Evolutionary conservation across 768 basidiomycete genomes (phyloP).

Genomic region (Bullera alba): DNA sequence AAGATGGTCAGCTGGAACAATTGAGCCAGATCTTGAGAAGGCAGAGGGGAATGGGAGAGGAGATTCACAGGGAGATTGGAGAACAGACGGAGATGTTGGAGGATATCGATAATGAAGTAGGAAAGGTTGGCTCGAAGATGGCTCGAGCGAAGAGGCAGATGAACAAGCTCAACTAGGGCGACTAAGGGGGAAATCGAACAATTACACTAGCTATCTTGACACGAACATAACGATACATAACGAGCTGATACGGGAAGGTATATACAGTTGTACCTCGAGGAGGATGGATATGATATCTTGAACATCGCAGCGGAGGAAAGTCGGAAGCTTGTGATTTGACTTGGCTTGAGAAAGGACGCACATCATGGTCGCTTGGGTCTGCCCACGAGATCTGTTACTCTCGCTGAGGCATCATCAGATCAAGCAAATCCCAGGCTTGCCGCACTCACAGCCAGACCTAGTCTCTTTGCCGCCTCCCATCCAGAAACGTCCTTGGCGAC

Average conservation of each 20-base stretch:
- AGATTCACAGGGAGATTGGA: constrained; percentile 73
- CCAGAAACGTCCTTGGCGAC: constrained; percentile 35
- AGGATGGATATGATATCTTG: not conserved
- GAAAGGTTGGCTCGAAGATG: constrained; percentile 69
- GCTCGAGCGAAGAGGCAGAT: constrained; percentile 72
- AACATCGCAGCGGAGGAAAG: too few relatives aligned
- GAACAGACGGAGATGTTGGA: constrained; percentile 82
- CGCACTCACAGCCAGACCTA: constrained; percentile 32
- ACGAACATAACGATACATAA: too few relatives aligned
- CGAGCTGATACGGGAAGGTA: too few relatives aligned
- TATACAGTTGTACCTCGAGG: not conserved
- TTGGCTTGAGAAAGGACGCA: too few relatives aligned
- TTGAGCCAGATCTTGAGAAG: constrained; percentile 74
- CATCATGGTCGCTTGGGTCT: too few relatives aligned
- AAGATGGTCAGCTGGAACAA: constrained; percentile 73
- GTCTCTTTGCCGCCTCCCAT: constrained; percentile 30
- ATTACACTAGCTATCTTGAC: not conserved
- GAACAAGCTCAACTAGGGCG: constrained; percentile 55
- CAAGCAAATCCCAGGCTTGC: not conserved
- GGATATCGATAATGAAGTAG: constrained; percentile 66
- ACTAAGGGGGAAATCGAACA: not conserved
- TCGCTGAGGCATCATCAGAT: not conserved
- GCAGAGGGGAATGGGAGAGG: constrained; percentile 77
- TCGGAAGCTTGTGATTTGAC: too few relatives aligned
- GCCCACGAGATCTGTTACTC: too few relatives aligned